These are phyloP conservation scores for Discostella pseudostelligera DNA, from an alignment of 108 stramenopile species.

Conservation along the genomic window DNA sequence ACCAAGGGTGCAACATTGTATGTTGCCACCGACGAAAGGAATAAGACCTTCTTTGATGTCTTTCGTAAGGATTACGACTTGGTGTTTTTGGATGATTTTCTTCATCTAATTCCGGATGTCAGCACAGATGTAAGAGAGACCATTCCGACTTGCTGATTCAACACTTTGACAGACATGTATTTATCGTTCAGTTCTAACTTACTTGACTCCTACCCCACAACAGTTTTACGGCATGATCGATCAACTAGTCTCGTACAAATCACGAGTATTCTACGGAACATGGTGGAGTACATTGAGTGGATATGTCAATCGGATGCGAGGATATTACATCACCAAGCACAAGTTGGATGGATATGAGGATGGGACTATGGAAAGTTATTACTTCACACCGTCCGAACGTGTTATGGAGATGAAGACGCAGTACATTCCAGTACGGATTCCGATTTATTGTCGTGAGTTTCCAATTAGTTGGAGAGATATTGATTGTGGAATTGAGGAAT, in stretches of 20 bases:
- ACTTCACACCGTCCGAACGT: constrained; percentile 42
- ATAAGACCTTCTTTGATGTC: constrained; percentile 65
- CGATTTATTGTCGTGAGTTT: constrained; percentile 70
- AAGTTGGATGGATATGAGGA: constrained; percentile 50
- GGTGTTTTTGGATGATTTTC: constrained; percentile 52
- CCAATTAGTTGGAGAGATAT: constrained; percentile 83
- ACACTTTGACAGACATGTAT: too few species aligned
- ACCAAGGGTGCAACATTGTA: constrained; percentile 54
- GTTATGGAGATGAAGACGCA: constrained; percentile 40
- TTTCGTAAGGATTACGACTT: constrained; percentile 47
- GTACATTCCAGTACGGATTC: constrained; percentile 47
- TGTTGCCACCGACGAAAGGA: constrained; percentile 51
- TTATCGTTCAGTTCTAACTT: neutral
- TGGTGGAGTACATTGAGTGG: constrained; percentile 57
- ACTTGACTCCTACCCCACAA: neutral
- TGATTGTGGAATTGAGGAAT: constrained; percentile 58
- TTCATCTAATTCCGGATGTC: constrained; percentile 57
- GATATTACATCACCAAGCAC: constrained; percentile 54
- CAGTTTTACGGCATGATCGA: constrained; percentile 60
- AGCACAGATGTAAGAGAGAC: constrained; percentile 55
- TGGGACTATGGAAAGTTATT: constrained; percentile 59
- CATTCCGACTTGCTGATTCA: neutral
- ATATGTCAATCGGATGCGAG: constrained; percentile 56
- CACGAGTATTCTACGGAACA: constrained; percentile 51
- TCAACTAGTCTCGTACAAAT: constrained; percentile 51